phyloP scores from a whole-genome alignment of 805 yeast genomes.

The Hanseniaspora singularis region DNA sequence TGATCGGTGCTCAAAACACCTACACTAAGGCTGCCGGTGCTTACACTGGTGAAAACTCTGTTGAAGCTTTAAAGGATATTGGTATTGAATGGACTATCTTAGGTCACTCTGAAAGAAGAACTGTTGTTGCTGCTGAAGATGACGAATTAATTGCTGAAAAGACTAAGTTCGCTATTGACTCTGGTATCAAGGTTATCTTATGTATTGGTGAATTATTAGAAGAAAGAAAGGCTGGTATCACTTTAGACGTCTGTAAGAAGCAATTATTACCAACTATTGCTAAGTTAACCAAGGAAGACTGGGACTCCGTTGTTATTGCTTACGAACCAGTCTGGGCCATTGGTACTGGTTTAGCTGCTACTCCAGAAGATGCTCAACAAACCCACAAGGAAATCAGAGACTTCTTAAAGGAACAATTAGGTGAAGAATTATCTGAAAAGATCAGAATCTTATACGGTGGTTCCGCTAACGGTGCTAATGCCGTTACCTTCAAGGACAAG shows the following conservation, averaged over 20 bases:
- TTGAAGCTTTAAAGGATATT: conserved; percentile 75
- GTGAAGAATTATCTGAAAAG: conserved; percentile 60
- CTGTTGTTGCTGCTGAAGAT: conserved; percentile 66
- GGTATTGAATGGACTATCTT: conserved; percentile 90
- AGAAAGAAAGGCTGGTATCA: conserved; percentile 80
- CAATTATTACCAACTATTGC: conserved; percentile 83
- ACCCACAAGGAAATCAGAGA: conserved; percentile 83
- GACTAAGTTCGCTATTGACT: conserved; percentile 84
- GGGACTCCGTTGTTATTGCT: conserved; percentile 92
- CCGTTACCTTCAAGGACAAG: conserved; percentile 80
- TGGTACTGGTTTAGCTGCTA: conserved; percentile 98
- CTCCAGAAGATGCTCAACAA: conserved; percentile 95
- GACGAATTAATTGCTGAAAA: conserved; percentile 88
- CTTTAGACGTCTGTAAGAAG: conserved; percentile 75
- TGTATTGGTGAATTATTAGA: conserved; percentile 97
- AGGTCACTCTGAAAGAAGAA: conserved; percentile 98
- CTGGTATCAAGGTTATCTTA: conserved; percentile 80
- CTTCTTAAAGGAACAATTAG: conserved; percentile 65
- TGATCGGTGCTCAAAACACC: conserved; percentile 84
- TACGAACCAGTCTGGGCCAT: conserved; percentile 99
- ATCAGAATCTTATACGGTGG: conserved; percentile 97
- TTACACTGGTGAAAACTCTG: conserved; percentile 93
- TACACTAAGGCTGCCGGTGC: conserved; percentile 87
- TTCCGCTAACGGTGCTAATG: conserved; percentile 91
- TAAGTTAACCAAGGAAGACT: conserved; percentile 40